phyloP scores from a whole-genome alignment of 305 asterid genomes.

The Solanum chacoense region DNA sequence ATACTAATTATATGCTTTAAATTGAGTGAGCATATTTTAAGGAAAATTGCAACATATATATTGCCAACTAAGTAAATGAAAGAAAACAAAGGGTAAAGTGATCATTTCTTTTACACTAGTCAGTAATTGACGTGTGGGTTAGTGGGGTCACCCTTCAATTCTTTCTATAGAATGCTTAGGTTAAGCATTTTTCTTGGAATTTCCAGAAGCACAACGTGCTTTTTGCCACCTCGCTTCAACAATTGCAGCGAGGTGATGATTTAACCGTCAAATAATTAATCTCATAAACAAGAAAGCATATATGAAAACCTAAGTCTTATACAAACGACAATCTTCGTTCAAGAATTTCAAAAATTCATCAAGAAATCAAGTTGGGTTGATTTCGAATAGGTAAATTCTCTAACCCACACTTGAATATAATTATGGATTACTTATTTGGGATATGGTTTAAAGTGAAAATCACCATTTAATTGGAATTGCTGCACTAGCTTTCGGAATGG shows the following conservation, averaged over 20 bases:
- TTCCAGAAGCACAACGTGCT: background rate
- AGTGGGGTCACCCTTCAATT: background rate
- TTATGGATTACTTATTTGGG: background rate
- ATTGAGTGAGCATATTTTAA: no score
- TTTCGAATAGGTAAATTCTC: background rate
- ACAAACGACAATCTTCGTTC: background rate
- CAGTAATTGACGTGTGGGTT: background rate
- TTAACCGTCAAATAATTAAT: background rate
- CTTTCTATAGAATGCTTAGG: background rate
- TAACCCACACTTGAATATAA: background rate
- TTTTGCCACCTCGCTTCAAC: background rate
- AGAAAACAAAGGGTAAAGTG: background rate
- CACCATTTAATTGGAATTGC: background rate
- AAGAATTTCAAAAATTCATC: background rate
- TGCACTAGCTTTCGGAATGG: background rate
- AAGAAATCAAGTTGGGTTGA: background rate
- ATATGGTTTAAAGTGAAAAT: background rate
- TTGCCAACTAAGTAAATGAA: background rate
- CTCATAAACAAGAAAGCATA: background rate
- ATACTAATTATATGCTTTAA: background rate
- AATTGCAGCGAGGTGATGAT: background rate
- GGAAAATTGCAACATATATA: background rate
- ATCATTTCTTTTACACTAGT: background rate
- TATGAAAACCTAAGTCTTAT: background rate
- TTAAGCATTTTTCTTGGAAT: background rate